phyloP scores from a whole-genome alignment of 192 early-diverging fungal genomes.

The Linnemannia hyalina region DNA sequence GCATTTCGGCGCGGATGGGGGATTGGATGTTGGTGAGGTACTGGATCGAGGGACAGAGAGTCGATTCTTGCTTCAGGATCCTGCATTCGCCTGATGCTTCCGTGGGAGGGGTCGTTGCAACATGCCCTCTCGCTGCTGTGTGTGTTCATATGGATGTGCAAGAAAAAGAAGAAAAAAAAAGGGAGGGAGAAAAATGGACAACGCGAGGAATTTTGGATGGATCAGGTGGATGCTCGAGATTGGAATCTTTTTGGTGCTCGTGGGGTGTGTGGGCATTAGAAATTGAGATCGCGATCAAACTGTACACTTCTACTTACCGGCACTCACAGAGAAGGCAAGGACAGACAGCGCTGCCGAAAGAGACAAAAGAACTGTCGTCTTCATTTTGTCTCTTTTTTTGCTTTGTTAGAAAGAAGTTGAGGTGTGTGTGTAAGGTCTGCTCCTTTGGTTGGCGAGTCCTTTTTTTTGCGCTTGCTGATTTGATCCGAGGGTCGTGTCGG shows the following conservation, averaged over 20 bases:
- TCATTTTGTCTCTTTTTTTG: neutral
- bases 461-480: no score
- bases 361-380: conserved; percentile 1
- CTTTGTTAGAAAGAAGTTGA: neutral
- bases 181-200: no score
- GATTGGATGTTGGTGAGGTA: conserved; percentile 26
- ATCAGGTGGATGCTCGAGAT: conserved; percentile 8
- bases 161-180: neutral
- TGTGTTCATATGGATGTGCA: neutral
- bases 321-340: conserved; percentile 4
- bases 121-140: neutral
- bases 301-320: conserved; percentile 8
- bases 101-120: no score
- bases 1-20: neutral
- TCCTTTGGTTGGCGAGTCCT: neutral
- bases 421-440: neutral
- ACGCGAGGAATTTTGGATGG: neutral
- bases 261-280: neutral
- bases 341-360: conserved; percentile 24
- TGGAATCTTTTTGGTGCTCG: neutral
- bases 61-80: conserved; percentile 21
- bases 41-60: conserved; percentile 25
- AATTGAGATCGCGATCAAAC: neutral
- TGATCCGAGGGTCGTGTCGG: no score
- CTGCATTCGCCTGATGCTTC: conserved; percentile 1